phyloP scores from a whole-genome alignment of 768 basidiomycete species.

The Suillus luteus region DNA sequence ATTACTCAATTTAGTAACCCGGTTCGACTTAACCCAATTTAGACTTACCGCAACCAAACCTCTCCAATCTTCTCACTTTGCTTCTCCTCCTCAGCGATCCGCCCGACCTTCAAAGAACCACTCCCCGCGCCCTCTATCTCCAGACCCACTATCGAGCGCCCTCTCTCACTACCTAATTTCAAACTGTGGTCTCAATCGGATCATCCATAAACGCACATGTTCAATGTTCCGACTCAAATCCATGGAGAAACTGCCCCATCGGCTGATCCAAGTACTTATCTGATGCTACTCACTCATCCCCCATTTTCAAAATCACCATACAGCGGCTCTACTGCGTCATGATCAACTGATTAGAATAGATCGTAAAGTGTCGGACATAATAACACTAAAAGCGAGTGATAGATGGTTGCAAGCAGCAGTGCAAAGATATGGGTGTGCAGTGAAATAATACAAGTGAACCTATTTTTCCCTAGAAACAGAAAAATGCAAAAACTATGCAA shows the following conservation, averaged over 20 bases:
- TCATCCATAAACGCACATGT: not conserved
- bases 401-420: conserved; percentile 22
- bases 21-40: conserved; percentile 16
- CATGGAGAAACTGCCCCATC: not conserved
- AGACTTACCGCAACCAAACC: conserved; percentile 15
- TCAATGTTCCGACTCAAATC: not conserved
- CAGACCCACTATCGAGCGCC: no score
- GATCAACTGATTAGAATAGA: conserved; percentile 31
- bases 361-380: conserved; percentile 32
- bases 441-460: conserved; percentile 39
- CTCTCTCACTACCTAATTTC: not conserved
- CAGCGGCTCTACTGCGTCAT: conserved; percentile 12
- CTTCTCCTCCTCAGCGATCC: conserved; percentile 30
- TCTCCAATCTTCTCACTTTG: conserved; percentile 13
- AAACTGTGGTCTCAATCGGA: conserved; percentile 6
- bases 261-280: not conserved
- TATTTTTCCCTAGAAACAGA: conserved; percentile 20
- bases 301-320: not conserved
- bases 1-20: conserved; percentile 12
- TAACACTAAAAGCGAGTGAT: conserved; percentile 31
- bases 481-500: conserved; percentile 23
- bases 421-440: conserved; percentile 26
- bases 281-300: not conserved
- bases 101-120: conserved; percentile 28
- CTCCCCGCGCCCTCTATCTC: conserved; percentile 11